These are phyloP conservation scores for Salix brachista DNA, from an alignment of 345 rosid species.

Conservation along the genomic window DNA sequence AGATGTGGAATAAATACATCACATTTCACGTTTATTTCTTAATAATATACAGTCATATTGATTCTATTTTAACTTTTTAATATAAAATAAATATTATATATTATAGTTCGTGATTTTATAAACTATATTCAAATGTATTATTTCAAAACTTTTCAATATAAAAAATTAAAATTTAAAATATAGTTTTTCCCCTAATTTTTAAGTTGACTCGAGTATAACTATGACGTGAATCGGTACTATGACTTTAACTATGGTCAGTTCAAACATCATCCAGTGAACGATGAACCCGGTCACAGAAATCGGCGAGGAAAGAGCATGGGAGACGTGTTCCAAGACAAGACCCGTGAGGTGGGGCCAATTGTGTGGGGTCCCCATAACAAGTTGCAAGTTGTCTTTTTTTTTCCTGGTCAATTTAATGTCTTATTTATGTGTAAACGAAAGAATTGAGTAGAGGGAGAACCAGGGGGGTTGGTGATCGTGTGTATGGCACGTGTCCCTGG, in stretches of 20 bases:
- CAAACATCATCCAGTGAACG: not conserved
- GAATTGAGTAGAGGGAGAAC: not conserved
- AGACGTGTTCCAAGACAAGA: conserved; percentile 16
- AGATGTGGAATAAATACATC: too few species aligned
- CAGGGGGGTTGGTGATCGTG: not conserved
- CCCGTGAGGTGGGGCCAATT: not conserved
- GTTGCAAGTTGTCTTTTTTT: not conserved
- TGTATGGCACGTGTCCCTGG: conserved; percentile 13
- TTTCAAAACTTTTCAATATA: too few species aligned
- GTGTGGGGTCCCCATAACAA: conserved; percentile 1
- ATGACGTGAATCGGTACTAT: not conserved
- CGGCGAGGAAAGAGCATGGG: conserved; percentile 7
- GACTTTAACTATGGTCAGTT: not conserved
- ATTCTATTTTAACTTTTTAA: too few species aligned
- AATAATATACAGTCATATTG: rapidly evolving
- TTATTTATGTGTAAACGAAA: too few species aligned
- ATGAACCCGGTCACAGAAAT: not conserved
- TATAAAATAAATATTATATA: rapidly evolving
- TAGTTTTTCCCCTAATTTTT: too few species aligned
- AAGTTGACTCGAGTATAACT: too few species aligned
- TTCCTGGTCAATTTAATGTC: not conserved
- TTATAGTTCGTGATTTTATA: too few species aligned
- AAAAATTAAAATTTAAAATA: rapidly evolving
- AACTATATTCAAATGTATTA: too few species aligned
- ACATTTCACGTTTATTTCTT: too few species aligned